Evolutionary conservation across 306 rosid species (phyloP), one percentile per base, ranked within the genome.

Genomic region (Vigna reflexopilosa): DNA sequence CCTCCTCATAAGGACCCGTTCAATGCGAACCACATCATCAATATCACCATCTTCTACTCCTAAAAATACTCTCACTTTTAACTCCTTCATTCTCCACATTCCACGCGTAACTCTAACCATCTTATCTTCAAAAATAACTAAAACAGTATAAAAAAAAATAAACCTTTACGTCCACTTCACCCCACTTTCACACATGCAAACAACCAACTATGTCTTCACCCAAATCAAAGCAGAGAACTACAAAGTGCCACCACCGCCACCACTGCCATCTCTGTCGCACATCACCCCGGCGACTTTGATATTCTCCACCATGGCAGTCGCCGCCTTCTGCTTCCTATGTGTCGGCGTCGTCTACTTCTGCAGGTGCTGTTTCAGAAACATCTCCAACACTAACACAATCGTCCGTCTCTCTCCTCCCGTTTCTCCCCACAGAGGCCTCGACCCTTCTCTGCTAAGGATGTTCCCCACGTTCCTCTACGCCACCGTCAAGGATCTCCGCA

Each of bases 401-500:
- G 44, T 77, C 1, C 67, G n/a, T 9, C 69, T 80, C 0, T 45
- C 82, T 0, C 48, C 74, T 6, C 19, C 34, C 7, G 36, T 59
- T 0, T 57, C 90, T 4, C 70, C 76, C 0, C 52, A 6, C 11
- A 72, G 69, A 2, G 95, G 97, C 57, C 91, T 92, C 4, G 87
- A 90, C 38, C 84, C 70, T 28, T 74, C 78, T 0, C 75, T 81
- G 0, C 84, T 92, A 0, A 47, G 83, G 2, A 9, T 82, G 1
- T 92, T 90, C 51, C 97, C 97, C 0, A 84, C 89, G 0, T 88
- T 92, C 12, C 62, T 73, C n/a, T 92, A 90, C 26, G 49, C 93
- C 0, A 70, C 85, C 2, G 88, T 92, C n/a, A 90, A 90, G 47
- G 87, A 92, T 0, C 82, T 78, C 2, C 91, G 68, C 16, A 80